phyloP scores from a whole-genome alignment of 768 basidiomycete species.

The Mycena amicta region DNA sequence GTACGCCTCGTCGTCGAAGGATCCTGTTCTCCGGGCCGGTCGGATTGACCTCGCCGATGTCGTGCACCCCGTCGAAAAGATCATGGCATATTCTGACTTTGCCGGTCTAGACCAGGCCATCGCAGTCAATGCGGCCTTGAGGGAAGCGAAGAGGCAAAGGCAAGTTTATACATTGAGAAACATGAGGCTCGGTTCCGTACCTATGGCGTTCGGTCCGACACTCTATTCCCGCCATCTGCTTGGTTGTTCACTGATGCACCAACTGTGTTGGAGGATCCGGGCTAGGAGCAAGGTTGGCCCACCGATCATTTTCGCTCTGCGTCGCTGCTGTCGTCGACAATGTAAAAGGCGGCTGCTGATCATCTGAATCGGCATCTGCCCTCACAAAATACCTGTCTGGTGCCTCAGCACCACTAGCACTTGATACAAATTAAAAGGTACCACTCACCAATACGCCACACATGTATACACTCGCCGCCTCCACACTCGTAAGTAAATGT shows the following conservation, averaged over 20 bases:
- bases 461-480: conserved; percentile 30
- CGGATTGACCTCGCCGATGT: conserved; percentile 45
- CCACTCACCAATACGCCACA: conserved; percentile 43
- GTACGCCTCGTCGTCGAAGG: conserved; percentile 45
- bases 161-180: too few species aligned
- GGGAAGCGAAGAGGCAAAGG: too few species aligned
- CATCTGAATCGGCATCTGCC: conserved; percentile 44
- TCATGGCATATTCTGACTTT: conserved; percentile 45
- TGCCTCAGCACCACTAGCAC: background rate
- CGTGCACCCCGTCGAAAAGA: conserved; percentile 60
- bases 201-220: conserved; percentile 50
- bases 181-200: too few species aligned
- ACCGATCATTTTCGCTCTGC: conserved; percentile 50
- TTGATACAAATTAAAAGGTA: too few species aligned
- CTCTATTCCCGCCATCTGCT: conserved; percentile 55
- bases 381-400: conserved; percentile 48
- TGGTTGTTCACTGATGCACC: conserved; percentile 51
- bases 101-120: conserved; percentile 50
- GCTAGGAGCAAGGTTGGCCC: conserved; percentile 46
- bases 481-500: too few species aligned
- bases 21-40: conserved; percentile 41
- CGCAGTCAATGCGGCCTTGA: conserved; percentile 54
- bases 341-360: conserved; percentile 35
- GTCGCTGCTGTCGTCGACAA: conserved; percentile 53
- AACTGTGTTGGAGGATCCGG: conserved; percentile 39